phyloP scores from a whole-genome alignment of 1,284 basidiomycete genomes.

The Rhizoctonia solani region DNA sequence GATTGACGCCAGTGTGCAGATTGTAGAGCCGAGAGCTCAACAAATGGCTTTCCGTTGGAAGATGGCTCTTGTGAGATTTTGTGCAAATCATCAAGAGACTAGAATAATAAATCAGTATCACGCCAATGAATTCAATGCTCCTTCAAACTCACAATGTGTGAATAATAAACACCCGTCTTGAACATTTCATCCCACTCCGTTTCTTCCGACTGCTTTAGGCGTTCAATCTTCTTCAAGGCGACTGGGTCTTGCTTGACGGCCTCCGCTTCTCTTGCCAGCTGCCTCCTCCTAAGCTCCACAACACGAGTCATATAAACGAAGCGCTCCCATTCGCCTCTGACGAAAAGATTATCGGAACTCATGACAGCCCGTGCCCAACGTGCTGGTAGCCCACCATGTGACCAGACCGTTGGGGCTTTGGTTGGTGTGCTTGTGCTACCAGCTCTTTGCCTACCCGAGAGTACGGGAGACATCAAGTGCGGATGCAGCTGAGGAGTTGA shows the following conservation, averaged over 20 bases:
- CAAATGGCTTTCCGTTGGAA: conserved; percentile 68
- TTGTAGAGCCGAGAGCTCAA: conserved; percentile 68
- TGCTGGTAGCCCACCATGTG: conserved; percentile 69
- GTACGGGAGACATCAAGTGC: not conserved
- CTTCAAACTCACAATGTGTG: conserved; percentile 84
- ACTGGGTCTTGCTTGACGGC: not conserved
- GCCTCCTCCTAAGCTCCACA: conserved; percentile 68
- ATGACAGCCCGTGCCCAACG: conserved; percentile 75
- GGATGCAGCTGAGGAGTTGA: conserved; percentile 2
- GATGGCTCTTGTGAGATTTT: conserved; percentile 74
- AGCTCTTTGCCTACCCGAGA: not conserved
- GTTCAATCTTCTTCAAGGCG: conserved; percentile 42
- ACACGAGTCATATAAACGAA: conserved; percentile 79
- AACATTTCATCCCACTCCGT: conserved; percentile 74
- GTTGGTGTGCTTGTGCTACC: not conserved
- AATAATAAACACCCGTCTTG: conserved; percentile 79
- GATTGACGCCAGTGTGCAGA: conserved; percentile 78
- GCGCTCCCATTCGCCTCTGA: conserved; percentile 73
- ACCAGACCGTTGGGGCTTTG: conserved; percentile 60
- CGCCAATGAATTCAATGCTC: not conserved
- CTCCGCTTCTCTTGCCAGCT: conserved; percentile 41
- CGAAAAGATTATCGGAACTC: conserved; percentile 79
- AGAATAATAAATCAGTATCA: not conserved
- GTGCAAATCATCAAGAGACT: conserved; percentile 79
- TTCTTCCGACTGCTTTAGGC: conserved; percentile 54